Percentiles rank a stretch among this genome's conserved stretches.
Evolutionary conservation across 352 stramenopile species (phyloP).

Genomic region (Globisporangium parvum): DNA sequence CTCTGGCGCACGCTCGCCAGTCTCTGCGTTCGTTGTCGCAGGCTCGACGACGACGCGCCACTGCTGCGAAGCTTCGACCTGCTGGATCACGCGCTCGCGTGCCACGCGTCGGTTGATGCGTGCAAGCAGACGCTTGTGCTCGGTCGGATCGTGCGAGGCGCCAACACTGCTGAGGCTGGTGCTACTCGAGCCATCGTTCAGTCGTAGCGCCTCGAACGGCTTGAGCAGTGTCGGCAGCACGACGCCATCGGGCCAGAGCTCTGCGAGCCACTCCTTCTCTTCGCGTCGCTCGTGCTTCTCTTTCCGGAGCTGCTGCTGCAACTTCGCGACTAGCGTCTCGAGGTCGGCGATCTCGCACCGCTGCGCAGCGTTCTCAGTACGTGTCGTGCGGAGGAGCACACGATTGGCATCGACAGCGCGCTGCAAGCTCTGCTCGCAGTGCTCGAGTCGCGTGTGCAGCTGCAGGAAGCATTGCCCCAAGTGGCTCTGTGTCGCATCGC

Average conservation of each 20-base stretch:
- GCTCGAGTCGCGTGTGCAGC: slow-evolving; percentile 4
- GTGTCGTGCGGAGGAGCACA: background rate
- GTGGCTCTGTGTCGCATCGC: slow-evolving; percentile 9
- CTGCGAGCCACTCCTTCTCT: slow-evolving; percentile 57
- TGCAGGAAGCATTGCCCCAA: slow-evolving; percentile 6
- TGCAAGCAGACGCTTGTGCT: slow-evolving; percentile 27
- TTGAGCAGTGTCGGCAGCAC: slow-evolving; percentile 56
- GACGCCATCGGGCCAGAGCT: slow-evolving; percentile 53
- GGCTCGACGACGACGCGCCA: slow-evolving; percentile 43
- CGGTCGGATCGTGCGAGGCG: slow-evolving; percentile 18
- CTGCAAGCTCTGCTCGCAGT: slow-evolving; percentile 3
- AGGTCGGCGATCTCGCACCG: slow-evolving; percentile 5
- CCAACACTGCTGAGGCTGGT: too few species aligned
- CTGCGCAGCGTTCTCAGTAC: background rate
- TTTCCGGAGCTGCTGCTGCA: slow-evolving; percentile 19
- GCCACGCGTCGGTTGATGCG: slow-evolving; percentile 29
- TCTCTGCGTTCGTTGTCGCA: slow-evolving; percentile 9
- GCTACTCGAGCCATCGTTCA: slow-evolving; percentile 4
- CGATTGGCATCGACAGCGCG: background rate
- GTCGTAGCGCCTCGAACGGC: slow-evolving; percentile 17
- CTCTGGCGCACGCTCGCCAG: slow-evolving; percentile 5
- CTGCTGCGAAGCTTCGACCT: slow-evolving; percentile 34
- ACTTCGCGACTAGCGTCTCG: slow-evolving; percentile 11
- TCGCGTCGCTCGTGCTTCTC: slow-evolving; percentile 44
- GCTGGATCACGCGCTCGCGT: slow-evolving; percentile 29